Evolutionary conservation across 1,284 basidiomycete genomes (phyloP).

Genomic region (Sporisorium sorghi): DNA sequence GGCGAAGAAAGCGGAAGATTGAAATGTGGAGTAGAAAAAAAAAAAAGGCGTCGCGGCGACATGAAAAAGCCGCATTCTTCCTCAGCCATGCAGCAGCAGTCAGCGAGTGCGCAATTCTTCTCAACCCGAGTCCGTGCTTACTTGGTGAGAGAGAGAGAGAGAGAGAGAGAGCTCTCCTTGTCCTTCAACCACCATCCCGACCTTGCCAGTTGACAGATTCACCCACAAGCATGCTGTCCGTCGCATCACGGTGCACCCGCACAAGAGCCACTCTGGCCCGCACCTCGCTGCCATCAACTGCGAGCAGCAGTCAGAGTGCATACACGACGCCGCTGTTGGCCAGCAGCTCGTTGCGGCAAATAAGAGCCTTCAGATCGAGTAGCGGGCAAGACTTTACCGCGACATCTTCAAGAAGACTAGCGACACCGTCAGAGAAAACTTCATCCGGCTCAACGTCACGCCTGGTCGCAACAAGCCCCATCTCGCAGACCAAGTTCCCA

Average conservation of each 20-base stretch:
- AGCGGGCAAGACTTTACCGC: background rate
- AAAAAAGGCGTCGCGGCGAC: background rate
- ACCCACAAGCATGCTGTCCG: background rate
- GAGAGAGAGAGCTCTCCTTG: too few relatives aligned
- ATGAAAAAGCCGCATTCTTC: constrained; percentile 2
- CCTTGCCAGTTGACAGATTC: background rate
- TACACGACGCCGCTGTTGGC: background rate
- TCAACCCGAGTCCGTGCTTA: background rate
- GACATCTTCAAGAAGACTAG: background rate
- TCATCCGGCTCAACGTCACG: constrained; percentile 10
- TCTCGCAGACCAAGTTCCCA: constrained; percentile 27
- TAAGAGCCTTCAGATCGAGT: background rate
- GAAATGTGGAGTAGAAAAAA: constrained; percentile 10
- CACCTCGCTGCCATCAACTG: background rate
- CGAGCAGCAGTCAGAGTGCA: background rate
- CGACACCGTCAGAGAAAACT: constrained; percentile 13
- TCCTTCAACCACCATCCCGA: background rate
- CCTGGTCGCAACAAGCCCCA: constrained; percentile 20
- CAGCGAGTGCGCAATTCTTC: background rate
- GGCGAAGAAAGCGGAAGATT: too few relatives aligned
- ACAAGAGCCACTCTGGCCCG: background rate
- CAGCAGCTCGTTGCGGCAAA: constrained; percentile 1
- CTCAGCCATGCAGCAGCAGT: background rate
- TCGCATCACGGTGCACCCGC: background rate
- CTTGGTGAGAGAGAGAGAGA: background rate